phyloP scores from a whole-genome alignment of 2,329 filamentous ascomycete genomes.

The Aspergillus flavus region DNA sequence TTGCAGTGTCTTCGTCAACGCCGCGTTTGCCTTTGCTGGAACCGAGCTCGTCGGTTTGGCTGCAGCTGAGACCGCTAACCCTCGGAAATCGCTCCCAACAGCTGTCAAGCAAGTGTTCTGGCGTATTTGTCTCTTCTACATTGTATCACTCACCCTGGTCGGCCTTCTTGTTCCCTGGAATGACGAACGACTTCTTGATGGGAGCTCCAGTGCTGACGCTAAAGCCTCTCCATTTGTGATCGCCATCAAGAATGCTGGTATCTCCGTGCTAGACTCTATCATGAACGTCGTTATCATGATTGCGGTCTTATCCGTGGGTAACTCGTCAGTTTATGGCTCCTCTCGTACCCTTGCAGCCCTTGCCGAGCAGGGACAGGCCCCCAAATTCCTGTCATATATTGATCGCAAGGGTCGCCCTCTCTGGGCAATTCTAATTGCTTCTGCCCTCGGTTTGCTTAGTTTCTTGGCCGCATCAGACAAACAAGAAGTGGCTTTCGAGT shows the following conservation, averaged over 20 bases:
- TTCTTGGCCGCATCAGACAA: conserved; percentile 71
- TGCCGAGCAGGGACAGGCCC: conserved; percentile 83
- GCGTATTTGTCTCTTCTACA: conserved; percentile 89
- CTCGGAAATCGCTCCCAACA: conserved; percentile 73
- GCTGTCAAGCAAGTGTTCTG: conserved; percentile 95
- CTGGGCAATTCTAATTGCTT: conserved; percentile 69
- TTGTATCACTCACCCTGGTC: conserved; percentile 78
- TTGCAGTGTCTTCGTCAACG: conserved; percentile 64
- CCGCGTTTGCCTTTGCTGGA: conserved; percentile 64
- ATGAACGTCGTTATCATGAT: conserved; percentile 97
- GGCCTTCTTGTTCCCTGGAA: conserved; percentile 79
- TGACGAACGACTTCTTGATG: conserved; percentile 64
- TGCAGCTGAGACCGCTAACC: conserved; percentile 61
- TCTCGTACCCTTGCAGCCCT: conserved; percentile 87
- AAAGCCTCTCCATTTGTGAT: conserved; percentile 91
- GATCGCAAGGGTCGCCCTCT: conserved; percentile 81
- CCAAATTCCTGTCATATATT: conserved; percentile 75
- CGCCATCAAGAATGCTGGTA: conserved; percentile 82
- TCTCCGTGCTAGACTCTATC: conserved; percentile 76
- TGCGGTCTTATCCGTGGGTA: conserved; percentile 86
- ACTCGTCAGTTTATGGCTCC: conserved; percentile 88
- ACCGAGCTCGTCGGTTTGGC: conserved; percentile 65
- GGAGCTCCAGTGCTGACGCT: conserved; percentile 62
- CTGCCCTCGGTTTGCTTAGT: conserved; percentile 70
- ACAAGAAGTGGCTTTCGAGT: conserved; percentile 69